Evolutionary conservation across 352 stramenopile species (phyloP).

Genomic region (Bremia lactucae): DNA sequence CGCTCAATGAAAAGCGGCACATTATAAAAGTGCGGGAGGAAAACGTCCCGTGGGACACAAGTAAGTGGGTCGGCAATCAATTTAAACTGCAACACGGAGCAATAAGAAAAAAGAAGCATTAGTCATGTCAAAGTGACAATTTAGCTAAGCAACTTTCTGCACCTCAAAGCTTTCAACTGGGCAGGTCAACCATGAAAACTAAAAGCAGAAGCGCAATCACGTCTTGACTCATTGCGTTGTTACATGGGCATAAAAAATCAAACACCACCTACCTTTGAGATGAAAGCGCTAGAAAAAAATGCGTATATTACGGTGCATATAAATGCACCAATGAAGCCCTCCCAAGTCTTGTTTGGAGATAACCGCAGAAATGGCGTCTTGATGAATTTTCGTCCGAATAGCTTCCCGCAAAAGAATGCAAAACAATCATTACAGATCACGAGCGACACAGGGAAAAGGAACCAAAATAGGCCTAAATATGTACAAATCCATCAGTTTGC

Average conservation of each 20-base stretch:
- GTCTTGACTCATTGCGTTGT: no score
- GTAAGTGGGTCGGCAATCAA: conserved; percentile 58
- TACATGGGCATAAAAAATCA: no score
- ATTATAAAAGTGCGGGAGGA: conserved; percentile 45
- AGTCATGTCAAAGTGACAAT: conserved; percentile 1
- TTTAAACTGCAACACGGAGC: conserved; percentile 22
- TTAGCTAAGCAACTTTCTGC: background rate
- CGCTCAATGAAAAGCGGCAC: conserved; percentile 70
- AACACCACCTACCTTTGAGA: conserved; percentile 61
- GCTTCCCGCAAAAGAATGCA: conserved; percentile 88
- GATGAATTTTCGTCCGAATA: conserved; percentile 89
- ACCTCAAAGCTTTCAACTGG: conserved; percentile 76
- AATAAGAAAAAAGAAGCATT: background rate
- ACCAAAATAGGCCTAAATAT: conserved; percentile 87
- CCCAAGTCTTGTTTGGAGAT: conserved; percentile 99
- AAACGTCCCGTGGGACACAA: conserved; percentile 54
- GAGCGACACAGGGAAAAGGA: conserved; percentile 88
- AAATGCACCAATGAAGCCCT: conserved; percentile 96
- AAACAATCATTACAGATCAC: conserved; percentile 95
- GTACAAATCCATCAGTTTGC: conserved; percentile 1
- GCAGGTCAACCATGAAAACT: conserved; percentile 92
- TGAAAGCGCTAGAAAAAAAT: conserved; percentile 86
- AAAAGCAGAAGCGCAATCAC: background rate
- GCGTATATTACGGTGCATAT: conserved; percentile 92
- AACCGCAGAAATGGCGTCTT: conserved; percentile 85